Conservation (phyloP, 1,139 yeast genomes). For the Yamadazyma kanchanaburiensis region DNA sequence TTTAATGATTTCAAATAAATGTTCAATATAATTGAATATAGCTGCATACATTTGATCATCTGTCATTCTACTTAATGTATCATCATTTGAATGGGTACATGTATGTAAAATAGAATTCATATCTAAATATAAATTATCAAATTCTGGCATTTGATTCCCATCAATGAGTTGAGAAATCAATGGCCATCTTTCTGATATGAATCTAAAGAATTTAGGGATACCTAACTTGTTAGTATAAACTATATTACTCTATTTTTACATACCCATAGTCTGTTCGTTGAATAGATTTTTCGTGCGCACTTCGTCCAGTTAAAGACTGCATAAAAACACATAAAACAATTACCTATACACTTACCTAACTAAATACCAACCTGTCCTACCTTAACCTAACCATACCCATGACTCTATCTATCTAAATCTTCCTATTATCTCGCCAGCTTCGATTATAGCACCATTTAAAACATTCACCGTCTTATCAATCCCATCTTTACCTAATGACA, state of each 20-base stretch:
- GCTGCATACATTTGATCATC: conserved; percentile 92
- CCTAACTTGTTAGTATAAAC: conserved; percentile 41
- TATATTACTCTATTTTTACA: conserved; percentile 2
- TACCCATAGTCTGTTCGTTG: conserved; percentile 5
- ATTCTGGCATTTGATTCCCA: conserved; percentile 84
- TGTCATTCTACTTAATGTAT: conserved; percentile 57
- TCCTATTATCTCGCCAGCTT: no score
- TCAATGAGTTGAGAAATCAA: conserved; percentile 85
- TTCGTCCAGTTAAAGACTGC: no score
- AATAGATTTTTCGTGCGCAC: no score
- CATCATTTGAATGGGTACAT: conserved; percentile 80
- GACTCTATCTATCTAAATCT: no score
- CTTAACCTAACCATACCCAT: no score
- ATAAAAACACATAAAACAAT: no score
- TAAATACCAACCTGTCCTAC: no score
- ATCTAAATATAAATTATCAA: conserved; percentile 90
- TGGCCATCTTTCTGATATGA: conserved; percentile 99
- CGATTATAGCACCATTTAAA: no score
- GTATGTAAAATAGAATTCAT: conserved; percentile 97
- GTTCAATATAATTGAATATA: conserved; percentile 94
- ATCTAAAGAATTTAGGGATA: conserved; percentile 94
- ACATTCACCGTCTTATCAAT: no score
- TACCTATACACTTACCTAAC: no score
- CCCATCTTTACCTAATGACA: no score
- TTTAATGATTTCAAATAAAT: conserved; percentile 78